These are phyloP conservation scores for Amyloporia xantha DNA, from an alignment of 768 basidiomycete genomes.

Conservation along the genomic window DNA sequence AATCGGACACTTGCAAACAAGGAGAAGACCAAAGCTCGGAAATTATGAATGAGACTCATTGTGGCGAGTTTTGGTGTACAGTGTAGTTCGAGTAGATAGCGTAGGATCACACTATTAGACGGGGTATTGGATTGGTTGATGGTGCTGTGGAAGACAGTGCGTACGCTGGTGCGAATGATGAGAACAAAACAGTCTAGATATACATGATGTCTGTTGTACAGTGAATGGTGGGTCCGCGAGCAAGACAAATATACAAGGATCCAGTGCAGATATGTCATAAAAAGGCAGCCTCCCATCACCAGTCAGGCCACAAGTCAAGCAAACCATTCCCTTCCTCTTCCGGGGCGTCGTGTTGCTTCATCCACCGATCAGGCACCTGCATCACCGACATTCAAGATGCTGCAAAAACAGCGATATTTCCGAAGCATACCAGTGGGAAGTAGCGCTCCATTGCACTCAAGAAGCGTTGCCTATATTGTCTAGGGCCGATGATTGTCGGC, in stretches of 20 bases:
- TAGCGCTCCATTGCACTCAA: slow-evolving; percentile 86
- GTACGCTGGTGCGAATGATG: too few relatives aligned
- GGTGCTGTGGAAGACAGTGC: too few relatives aligned
- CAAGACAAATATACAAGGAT: too few relatives aligned
- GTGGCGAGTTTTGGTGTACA: too few relatives aligned
- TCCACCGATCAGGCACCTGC: slow-evolving; percentile 86
- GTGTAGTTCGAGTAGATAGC: too few relatives aligned
- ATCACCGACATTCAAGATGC: slow-evolving; percentile 4
- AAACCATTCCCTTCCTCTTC: slow-evolving; percentile 57
- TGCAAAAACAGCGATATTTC: not conserved
- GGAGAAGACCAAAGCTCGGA: slow-evolving; percentile 30
- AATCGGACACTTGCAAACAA: slow-evolving; percentile 40
- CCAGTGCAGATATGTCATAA: too few relatives aligned
- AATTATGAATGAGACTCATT: slow-evolving; percentile 25
- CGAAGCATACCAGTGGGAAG: slow-evolving; percentile 64
- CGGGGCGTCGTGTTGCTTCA: slow-evolving; percentile 75
- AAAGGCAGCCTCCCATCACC: too few relatives aligned
- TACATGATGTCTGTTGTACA: not conserved
- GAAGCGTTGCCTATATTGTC: slow-evolving; percentile 87
- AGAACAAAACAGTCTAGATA: not conserved
- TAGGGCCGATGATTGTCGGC: slow-evolving; percentile 95
- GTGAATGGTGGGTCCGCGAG: too few relatives aligned
- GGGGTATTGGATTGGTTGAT: too few relatives aligned
- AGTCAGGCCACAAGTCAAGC: slow-evolving; percentile 34
- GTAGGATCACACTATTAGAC: too few relatives aligned